Evolutionary conservation across 2,329 filamentous ascomycete genomes (phyloP).

Genomic region (Lasiodiplodia hormozganensis): DNA sequence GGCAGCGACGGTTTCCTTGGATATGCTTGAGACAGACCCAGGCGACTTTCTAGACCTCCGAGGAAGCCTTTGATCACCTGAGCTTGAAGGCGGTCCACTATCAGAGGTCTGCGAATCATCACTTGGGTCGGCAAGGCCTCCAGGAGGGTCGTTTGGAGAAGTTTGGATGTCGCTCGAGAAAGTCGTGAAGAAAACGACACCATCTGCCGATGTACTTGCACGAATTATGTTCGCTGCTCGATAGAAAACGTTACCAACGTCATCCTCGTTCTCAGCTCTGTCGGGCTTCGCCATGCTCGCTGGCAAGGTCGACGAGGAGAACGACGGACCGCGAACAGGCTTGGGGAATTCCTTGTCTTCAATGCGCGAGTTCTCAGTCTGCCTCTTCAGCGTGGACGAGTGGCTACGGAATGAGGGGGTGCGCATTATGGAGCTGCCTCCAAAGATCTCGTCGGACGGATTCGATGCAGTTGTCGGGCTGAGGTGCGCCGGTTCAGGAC

Average conservation of each 20-base stretch:
- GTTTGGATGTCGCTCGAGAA: conserved; percentile 37
- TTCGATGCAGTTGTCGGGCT: conserved; percentile 1
- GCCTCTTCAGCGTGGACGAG: conserved; percentile 36
- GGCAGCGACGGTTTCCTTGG: conserved; percentile 2
- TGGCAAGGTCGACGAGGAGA: conserved; percentile 18
- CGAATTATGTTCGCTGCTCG: conserved; percentile 42
- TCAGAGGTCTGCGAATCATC: conserved; percentile 42
- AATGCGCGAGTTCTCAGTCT: conserved; percentile 44
- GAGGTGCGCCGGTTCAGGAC: conserved; percentile 19
- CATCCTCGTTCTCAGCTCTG: conserved; percentile 33
- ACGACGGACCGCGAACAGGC: conserved; percentile 4
- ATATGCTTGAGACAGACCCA: conserved; percentile 33
- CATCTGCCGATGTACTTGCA: conserved; percentile 42
- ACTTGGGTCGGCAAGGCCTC: conserved; percentile 41
- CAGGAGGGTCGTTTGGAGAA: conserved; percentile 32
- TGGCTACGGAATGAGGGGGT: conserved; percentile 24
- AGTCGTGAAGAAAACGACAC: conserved; percentile 41
- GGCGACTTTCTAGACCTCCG: conserved; percentile 13
- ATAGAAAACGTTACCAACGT: conserved; percentile 34
- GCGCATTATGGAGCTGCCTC: not conserved
- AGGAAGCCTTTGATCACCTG: conserved; percentile 2
- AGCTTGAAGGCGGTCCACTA: conserved; percentile 33
- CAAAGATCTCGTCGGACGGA: conserved; percentile 8
- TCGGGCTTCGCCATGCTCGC: conserved; percentile 34
- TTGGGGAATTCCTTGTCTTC: conserved; percentile 30